Conservation (phyloP, 1,139 yeast genomes). For the Suhomyces panamericanus region DNA sequence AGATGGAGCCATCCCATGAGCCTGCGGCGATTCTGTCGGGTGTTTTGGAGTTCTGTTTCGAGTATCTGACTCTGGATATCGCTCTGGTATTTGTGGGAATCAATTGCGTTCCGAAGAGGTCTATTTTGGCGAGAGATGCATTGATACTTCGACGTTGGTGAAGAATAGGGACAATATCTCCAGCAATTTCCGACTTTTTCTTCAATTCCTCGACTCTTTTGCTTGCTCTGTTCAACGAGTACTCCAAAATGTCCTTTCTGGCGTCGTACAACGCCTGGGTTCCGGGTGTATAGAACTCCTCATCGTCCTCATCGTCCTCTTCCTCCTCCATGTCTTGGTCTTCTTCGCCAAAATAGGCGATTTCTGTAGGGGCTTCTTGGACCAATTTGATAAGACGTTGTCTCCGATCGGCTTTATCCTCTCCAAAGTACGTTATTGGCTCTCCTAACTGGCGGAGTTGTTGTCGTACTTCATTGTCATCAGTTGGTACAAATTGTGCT, state of each 20-base stretch:
- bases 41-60: conserved; percentile 24
- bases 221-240: conserved; percentile 50
- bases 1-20: conserved; percentile 81
- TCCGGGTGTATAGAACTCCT: conserved; percentile 87
- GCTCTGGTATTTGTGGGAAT: conserved; percentile 62
- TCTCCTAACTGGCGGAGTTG: conserved; percentile 53
- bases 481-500: conserved; percentile 49
- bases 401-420: conserved; percentile 61
- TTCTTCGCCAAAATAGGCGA: conserved; percentile 20
- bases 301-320: conserved; percentile 54
- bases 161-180: conserved; percentile 32
- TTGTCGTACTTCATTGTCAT: conserved; percentile 58
- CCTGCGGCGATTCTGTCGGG: conserved; percentile 56
- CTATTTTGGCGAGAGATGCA: conserved; percentile 35
- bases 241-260: conserved; percentile 51
- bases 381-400: conserved; percentile 45
- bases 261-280: conserved; percentile 52
- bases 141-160: conserved; percentile 50
- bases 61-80: conserved; percentile 57
- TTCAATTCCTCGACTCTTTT: conserved; percentile 37
- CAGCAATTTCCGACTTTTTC: conserved; percentile 16
- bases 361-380: conserved; percentile 29
- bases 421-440: conserved; percentile 62
- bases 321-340: conserved; percentile 19
- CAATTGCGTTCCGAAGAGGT: conserved; percentile 68